Evolutionary conservation across 345 rosid genomes (phyloP).

Genomic region (Moringa oleifera): DNA sequence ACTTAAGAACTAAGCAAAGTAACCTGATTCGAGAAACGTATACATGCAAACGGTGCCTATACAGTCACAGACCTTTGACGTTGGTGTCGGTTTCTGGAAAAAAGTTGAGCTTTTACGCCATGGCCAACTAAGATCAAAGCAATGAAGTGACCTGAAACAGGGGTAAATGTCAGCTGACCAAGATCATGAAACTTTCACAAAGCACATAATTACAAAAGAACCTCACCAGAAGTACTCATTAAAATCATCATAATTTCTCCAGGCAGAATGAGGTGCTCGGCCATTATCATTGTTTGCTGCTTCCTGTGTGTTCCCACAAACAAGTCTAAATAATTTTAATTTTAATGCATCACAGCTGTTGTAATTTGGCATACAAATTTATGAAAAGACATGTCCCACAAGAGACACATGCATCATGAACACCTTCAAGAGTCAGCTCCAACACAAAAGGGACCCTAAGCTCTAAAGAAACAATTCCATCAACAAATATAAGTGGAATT

Average conservation of each 20-base stretch:
- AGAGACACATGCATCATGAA: neutral
- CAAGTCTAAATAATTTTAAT: neutral
- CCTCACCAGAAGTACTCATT: conserved; percentile 89
- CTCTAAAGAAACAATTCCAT: neutral
- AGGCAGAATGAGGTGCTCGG: conserved; percentile 89
- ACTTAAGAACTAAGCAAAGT: neutral
- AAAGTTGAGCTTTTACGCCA: conserved; percentile 63
- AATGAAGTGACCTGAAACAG: conserved; percentile 71
- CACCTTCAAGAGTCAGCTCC: no score
- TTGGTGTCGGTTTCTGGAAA: conserved; percentile 71
- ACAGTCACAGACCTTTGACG: conserved; percentile 50
- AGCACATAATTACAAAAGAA: conserved; percentile 4
- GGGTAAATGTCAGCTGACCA: conserved; percentile 21
- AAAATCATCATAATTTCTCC: conserved; percentile 99
- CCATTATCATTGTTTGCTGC: conserved; percentile 89
- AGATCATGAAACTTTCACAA: conserved; percentile 7
- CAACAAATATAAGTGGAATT: conserved; percentile 6
- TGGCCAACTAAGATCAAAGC: conserved; percentile 96
- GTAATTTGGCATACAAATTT: neutral
- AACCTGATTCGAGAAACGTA: neutral
- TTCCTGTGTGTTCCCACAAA: conserved; percentile 47
- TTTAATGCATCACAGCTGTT: neutral
- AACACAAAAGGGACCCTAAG: no score
- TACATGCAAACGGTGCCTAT: neutral
- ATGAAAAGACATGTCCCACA: neutral